Conservation (phyloP, 2,329 filamentous ascomycete genomes). For the Apiospora marii region DNA sequence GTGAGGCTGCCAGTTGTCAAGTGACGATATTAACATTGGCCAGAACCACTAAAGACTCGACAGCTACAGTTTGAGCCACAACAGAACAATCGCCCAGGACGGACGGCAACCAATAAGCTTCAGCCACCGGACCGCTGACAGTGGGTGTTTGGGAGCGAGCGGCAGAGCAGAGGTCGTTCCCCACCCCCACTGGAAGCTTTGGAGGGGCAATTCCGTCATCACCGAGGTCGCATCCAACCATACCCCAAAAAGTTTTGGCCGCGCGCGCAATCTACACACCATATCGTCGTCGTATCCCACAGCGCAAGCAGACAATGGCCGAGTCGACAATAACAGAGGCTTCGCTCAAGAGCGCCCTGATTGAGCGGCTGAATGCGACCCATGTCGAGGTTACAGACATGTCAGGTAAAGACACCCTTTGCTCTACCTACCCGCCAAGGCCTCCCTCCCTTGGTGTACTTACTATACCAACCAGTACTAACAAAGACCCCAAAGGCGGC, state of each 20-base stretch:
- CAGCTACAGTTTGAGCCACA: background rate
- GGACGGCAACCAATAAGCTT: background rate
- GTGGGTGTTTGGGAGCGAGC: background rate
- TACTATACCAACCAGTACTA: background rate
- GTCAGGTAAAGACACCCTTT: slow-evolving; percentile 69
- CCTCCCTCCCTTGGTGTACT: background rate
- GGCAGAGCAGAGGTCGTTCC: background rate
- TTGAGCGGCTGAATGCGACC: slow-evolving; percentile 72
- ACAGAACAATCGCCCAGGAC: background rate
- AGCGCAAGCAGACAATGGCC: slow-evolving; percentile 19
- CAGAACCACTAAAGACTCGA: background rate
- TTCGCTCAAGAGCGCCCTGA: slow-evolving; percentile 72
- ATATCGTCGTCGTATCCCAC: background rate
- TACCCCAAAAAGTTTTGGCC: background rate
- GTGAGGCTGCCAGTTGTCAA: background rate
- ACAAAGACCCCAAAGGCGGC: slow-evolving; percentile 53
- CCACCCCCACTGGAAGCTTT: slow-evolving; percentile 14
- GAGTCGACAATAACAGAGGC: slow-evolving; percentile 74
- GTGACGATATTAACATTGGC: slow-evolving; percentile 2
- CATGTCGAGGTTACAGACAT: slow-evolving; percentile 91
- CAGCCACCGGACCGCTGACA: background rate
- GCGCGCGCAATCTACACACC: slow-evolving; percentile 5
- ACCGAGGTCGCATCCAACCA: slow-evolving; percentile 22
- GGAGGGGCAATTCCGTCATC: slow-evolving; percentile 26
- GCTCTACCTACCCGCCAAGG: background rate